phyloP scores from a whole-genome alignment of 1,139 yeast species.

The Yamadazyma blattariae region DNA sequence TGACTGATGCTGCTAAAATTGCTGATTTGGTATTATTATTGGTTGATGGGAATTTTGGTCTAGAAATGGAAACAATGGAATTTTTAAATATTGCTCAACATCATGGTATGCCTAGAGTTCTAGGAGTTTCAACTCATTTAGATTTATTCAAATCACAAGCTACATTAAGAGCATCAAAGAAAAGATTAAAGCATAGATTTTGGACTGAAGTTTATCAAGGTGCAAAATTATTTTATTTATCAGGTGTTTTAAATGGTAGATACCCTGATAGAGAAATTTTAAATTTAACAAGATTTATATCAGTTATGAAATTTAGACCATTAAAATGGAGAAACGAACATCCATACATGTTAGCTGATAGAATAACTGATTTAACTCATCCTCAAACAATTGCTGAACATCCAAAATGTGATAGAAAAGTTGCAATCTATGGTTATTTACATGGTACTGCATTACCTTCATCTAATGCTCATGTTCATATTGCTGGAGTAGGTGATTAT shows the following conservation, averaged over 20 bases:
- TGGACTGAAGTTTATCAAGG: constrained; percentile 99
- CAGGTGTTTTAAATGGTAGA: constrained; percentile 96
- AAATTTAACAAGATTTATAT: constrained; percentile 86
- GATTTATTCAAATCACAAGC: constrained; percentile 90
- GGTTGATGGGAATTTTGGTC: constrained; percentile 96
- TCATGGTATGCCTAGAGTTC: constrained; percentile 97
- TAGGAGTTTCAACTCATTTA: constrained; percentile 94
- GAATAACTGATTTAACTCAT: constrained; percentile 94
- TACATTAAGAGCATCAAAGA: constrained; percentile 88
- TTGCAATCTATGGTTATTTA: constrained; percentile 89
- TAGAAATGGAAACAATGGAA: constrained; percentile 99
- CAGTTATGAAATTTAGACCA: constrained; percentile 98
- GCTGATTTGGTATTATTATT: constrained; percentile 88
- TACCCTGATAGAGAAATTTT: constrained; percentile 96
- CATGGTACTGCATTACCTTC: constrained; percentile 89
- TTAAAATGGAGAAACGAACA: constrained; percentile 98
- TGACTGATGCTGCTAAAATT: constrained; percentile 94
- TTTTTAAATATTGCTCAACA: constrained; percentile 93
- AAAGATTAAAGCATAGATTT: constrained; percentile 87
- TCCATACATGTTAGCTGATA: constrained; percentile 87
- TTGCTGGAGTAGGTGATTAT: constrained; percentile 95
- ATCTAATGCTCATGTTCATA: constrained; percentile 77
- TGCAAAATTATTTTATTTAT: constrained; percentile 89
- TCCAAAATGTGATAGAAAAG: constrained; percentile 81
- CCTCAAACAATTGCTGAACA: constrained; percentile 78